These are phyloP conservation scores for Zygosaccharomyces lentus DNA, from an alignment of 805 yeast species.

Conservation along the genomic window DNA sequence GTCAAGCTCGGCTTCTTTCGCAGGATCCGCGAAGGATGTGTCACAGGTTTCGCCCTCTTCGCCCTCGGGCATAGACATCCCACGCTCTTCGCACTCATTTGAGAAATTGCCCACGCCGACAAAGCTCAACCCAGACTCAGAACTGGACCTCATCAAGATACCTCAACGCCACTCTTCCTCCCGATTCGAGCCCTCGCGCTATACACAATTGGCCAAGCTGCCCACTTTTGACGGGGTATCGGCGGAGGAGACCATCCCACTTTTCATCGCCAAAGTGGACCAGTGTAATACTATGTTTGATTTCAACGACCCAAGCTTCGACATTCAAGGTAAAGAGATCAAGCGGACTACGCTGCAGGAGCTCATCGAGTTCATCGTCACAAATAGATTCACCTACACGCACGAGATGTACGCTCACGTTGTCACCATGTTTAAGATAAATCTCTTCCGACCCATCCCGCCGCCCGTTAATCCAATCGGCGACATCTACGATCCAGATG, in stretches of 20 bases:
- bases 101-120: slow-evolving; percentile 59
- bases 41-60: slow-evolving; percentile 20
- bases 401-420: slow-evolving; percentile 88
- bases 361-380: slow-evolving; percentile 79
- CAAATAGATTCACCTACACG: slow-evolving; percentile 77
- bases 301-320: slow-evolving; percentile 88
- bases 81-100: slow-evolving; percentile 46
- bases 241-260: slow-evolving; percentile 64
- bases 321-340: slow-evolving; percentile 87
- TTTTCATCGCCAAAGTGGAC: slow-evolving; percentile 83
- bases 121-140: slow-evolving; percentile 51
- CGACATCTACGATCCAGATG: slow-evolving; percentile 95
- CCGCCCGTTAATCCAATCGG: slow-evolving; percentile 98
- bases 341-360: slow-evolving; percentile 85
- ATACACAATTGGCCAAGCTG: slow-evolving; percentile 63
- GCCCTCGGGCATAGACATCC: slow-evolving; percentile 33
- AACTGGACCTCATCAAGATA: slow-evolving; percentile 74
- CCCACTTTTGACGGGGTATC: slow-evolving; percentile 87
- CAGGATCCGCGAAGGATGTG: slow-evolving; percentile 14
- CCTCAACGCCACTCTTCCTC: slow-evolving; percentile 93
- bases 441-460: slow-evolving; percentile 92
- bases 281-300: slow-evolving; percentile 95
- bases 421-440: slow-evolving; percentile 81
- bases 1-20: slow-evolving; percentile 5
- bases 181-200: slow-evolving; percentile 74